Percentiles rank a stretch among this genome's conserved stretches.
Evolutionary conservation across 2,329 filamentous ascomycete species (phyloP).

Genomic region (Trichoderma sp.): DNA sequence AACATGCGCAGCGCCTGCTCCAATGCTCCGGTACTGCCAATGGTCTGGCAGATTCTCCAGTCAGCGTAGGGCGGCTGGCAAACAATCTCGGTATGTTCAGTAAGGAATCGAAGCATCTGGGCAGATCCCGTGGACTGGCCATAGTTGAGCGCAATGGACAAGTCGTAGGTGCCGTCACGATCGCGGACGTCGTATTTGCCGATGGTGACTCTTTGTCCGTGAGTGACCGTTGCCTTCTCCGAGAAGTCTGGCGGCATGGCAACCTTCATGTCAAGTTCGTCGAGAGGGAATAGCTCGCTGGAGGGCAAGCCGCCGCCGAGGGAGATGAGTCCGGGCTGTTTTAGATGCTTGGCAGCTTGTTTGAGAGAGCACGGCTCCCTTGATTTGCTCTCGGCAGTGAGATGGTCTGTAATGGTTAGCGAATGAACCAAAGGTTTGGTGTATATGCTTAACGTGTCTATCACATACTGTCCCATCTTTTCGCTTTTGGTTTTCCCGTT

Average conservation of each 20-base stretch:
- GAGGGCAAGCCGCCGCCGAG: constrained; percentile 89
- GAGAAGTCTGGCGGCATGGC: constrained; percentile 67
- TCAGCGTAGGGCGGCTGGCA: constrained; percentile 84
- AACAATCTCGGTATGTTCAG: constrained; percentile 92
- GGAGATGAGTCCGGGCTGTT: constrained; percentile 80
- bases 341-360: constrained; percentile 72
- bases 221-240: constrained; percentile 60
- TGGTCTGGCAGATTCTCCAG: constrained; percentile 79
- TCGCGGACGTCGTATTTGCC: constrained; percentile 81
- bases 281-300: constrained; percentile 88
- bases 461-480: constrained; percentile 77
- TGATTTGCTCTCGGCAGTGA: constrained; percentile 60
- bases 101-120: constrained; percentile 84
- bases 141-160: constrained; percentile 90
- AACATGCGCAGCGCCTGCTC: constrained; percentile 85
- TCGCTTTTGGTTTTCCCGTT: constrained; percentile 67
- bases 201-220: constrained; percentile 59
- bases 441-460: not conserved
- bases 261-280: constrained; percentile 70
- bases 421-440: not conserved
- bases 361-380: constrained; percentile 73
- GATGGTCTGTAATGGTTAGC: constrained; percentile 42
- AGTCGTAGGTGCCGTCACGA: constrained; percentile 58
- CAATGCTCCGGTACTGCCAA: constrained; percentile 81
- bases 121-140: constrained; percentile 81